Base-by-base conservation (phyloP, 495 filamentous ascomycete genomes). In the Copromyces sp. region DNA sequence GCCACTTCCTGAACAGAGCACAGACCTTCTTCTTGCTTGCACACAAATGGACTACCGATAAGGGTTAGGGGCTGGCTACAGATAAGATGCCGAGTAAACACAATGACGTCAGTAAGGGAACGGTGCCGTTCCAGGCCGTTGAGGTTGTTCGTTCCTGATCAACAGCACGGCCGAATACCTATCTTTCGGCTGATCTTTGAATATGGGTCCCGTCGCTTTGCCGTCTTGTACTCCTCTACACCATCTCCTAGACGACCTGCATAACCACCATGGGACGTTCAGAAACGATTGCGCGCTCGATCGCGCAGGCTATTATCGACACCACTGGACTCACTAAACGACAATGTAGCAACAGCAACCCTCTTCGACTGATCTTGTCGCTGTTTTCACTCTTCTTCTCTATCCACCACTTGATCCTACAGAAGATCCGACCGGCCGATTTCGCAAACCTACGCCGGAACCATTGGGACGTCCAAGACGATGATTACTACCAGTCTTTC, bases 331-430 rank as follows among this genome's bases (percentile, higher is more conserved):
- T 68, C 9, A 24, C 73, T 41, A 74, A 68, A 37, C 69, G 44
- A 39, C 65, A 74, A 4, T 65, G 29, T 1, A 65, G 29, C 53
- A 65, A 9, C 53, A 53, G 59, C 9, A 78, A 69, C 44, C 69
- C 70, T 0, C 68, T 81, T 24, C 75, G 69, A 7, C 73, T 77
- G 0, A 69, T 82, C 7, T 65, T 82, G 20, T 73, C 75, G 0
- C 70, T 82, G 37, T 78, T 80, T 41, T 75, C 82, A 0, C 70
- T 78, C 3, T 70, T 85, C 42, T 84, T 85, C 68, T 76, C 79
- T 1, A 65, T 83, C 1, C 83, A 82, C 70, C 80, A 82, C 77
- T 72, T 85, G 3, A 68, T 73, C 2, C 79, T 84, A 29, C 73
- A 73, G 9, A 80, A 81, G 38, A 77, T 82, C n/a, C 82, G 78